Evolutionary conservation across 2,329 filamentous ascomycete species (phyloP).

Genomic region (Aspergillus sp.): DNA sequence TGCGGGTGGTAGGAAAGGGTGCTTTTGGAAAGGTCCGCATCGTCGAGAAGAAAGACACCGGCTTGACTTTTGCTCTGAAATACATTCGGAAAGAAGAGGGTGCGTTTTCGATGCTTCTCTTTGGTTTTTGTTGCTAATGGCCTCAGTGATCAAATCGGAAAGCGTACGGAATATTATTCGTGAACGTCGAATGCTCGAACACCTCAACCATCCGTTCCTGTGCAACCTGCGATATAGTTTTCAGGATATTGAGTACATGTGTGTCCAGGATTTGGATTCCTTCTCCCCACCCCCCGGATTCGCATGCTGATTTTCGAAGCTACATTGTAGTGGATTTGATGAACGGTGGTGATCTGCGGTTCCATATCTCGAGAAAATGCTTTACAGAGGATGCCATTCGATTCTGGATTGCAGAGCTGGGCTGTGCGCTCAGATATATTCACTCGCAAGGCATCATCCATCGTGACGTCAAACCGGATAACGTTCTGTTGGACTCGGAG

Average conservation of each 20-base stretch:
- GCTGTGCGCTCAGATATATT: constrained; percentile 82
- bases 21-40: constrained; percentile 99
- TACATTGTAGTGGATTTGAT: constrained; percentile 96
- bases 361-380: constrained; percentile 95
- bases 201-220: constrained; percentile 94
- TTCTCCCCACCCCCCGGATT: background rate
- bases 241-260: constrained; percentile 99
- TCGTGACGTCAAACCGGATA: constrained; percentile 86
- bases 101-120: constrained; percentile 3
- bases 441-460: constrained; percentile 84
- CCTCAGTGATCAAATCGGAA: constrained; percentile 87
- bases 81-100: constrained; percentile 99
- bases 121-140: background rate
- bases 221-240: constrained; percentile 99
- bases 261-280: constrained; percentile 41
- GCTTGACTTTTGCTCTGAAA: constrained; percentile 89
- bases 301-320: constrained; percentile 37
- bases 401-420: constrained; percentile 94
- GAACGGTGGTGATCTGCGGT: constrained; percentile 93
- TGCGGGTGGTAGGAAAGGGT: constrained; percentile 93
- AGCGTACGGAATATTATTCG: constrained; percentile 97
- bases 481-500: constrained; percentile 78
- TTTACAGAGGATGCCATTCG: constrained; percentile 95
- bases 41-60: constrained; percentile 93
- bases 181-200: constrained; percentile 94